Conservation (phyloP, 306 rosid genomes). For the Malus asiatica region DNA sequence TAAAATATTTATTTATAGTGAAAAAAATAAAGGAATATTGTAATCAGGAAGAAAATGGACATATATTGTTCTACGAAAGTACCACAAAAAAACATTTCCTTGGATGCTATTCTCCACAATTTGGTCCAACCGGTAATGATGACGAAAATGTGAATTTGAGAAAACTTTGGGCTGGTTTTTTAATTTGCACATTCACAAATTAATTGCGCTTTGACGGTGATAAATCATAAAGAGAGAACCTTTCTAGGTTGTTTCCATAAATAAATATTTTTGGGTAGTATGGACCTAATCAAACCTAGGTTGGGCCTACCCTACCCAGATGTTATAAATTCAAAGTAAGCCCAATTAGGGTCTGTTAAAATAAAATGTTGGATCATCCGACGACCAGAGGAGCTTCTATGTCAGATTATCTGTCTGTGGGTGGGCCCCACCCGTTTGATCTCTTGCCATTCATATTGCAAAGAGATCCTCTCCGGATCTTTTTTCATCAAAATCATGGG, state of each 20-base stretch:
- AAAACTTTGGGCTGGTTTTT: neutral
- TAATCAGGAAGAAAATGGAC: too few species aligned
- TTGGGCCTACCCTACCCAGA: neutral
- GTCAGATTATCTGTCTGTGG: too few species aligned
- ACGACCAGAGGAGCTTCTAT: neutral
- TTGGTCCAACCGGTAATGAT: neutral
- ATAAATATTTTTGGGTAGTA: neutral
- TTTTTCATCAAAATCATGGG: accelerated
- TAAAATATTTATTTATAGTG: too few species aligned
- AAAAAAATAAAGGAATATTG: too few species aligned
- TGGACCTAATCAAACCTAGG: neutral
- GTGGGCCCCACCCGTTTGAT: neutral
- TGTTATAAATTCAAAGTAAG: neutral
- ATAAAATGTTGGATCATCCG: neutral
- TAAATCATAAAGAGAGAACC: neutral
- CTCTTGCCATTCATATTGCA: neutral
- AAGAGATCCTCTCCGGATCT: too few species aligned
- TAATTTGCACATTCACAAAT: neutral
- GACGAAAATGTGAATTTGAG: neutral
- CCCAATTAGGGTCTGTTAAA: neutral
- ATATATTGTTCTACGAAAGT: too few species aligned
- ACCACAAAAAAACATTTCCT: too few species aligned
- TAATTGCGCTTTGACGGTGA: neutral
- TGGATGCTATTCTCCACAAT: too few species aligned
- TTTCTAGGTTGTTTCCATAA: neutral